phyloP scores from a whole-genome alignment of 352 stramenopile genomes.

The Globisporangium barbulae region DNA sequence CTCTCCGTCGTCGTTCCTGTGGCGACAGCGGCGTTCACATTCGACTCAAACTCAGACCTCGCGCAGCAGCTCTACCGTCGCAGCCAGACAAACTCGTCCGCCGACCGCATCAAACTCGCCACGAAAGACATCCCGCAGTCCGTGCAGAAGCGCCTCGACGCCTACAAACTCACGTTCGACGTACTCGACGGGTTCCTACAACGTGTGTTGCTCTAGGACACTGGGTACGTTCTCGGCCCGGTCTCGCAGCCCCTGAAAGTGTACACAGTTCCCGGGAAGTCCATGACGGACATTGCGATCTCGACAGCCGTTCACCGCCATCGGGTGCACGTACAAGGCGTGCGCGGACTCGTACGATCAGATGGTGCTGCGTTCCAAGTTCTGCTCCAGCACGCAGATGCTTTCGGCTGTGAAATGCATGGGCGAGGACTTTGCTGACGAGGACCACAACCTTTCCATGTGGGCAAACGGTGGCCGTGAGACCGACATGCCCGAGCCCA shows the following conservation, averaged over 20 bases:
- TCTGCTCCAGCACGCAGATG: slow-evolving; percentile 22
- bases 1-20: not conserved
- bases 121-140: not conserved
- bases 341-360: slow-evolving; percentile 21
- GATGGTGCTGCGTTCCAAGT: slow-evolving; percentile 14
- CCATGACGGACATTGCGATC: slow-evolving; percentile 32
- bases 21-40: not conserved
- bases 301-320: slow-evolving; percentile 20
- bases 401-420: slow-evolving; percentile 26
- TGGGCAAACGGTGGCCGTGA: slow-evolving; percentile 16
- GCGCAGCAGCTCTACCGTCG: slow-evolving; percentile 18
- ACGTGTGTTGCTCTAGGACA: slow-evolving; percentile 57
- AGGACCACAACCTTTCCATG: slow-evolving; percentile 19
- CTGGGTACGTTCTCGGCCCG: slow-evolving; percentile 26
- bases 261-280: slow-evolving; percentile 22
- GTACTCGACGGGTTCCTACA: slow-evolving; percentile 35
- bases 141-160: slow-evolving; percentile 16
- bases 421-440: slow-evolving; percentile 12
- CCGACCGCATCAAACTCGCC: not conserved
- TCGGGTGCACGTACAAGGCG: slow-evolving; percentile 14
- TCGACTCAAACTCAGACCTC: slow-evolving; percentile 17
- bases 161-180: slow-evolving; percentile 18
- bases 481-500: slow-evolving; percentile 4
- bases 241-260: slow-evolving; percentile 25
- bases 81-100: not conserved